Evolutionary conservation across 768 basidiomycete genomes (phyloP).

Genomic region (Amanita jacksonii): DNA sequence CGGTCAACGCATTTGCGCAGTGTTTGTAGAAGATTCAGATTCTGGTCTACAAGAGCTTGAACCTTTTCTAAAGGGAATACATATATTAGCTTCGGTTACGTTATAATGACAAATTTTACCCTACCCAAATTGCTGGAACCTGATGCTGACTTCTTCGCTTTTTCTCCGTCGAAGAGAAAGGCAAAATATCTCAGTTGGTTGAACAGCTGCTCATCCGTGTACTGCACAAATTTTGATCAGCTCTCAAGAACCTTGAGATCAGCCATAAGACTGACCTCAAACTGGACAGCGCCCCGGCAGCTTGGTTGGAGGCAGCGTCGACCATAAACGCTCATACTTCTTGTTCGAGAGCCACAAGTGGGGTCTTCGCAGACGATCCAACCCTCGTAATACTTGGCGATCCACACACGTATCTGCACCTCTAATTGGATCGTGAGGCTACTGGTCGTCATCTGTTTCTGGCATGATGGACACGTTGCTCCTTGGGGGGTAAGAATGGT

Average conservation of each 20-base stretch:
- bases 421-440: constrained; percentile 84
- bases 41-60: constrained; percentile 34
- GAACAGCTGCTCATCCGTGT: constrained; percentile 77
- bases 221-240: constrained; percentile 35
- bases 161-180: constrained; percentile 68
- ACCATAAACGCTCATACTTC: constrained; percentile 92
- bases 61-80: constrained; percentile 68
- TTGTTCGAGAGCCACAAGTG: constrained; percentile 75
- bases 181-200: constrained; percentile 82
- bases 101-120: constrained; percentile 12
- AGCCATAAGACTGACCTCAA: constrained; percentile 60
- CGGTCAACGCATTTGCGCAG: constrained; percentile 57
- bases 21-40: constrained; percentile 38
- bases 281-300: constrained; percentile 62
- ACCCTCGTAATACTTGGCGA: constrained; percentile 79
- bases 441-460: constrained; percentile 35
- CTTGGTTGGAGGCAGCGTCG: constrained; percentile 62
- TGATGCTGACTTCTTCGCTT: constrained; percentile 42
- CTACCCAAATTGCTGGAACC: constrained; percentile 36
- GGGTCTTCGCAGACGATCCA: constrained; percentile 85
- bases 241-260: not conserved
- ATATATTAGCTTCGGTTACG: no score
- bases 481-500: constrained; percentile 60
- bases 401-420: constrained; percentile 67
- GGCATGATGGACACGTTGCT: constrained; percentile 62